Evolutionary conservation across 78 protist species (phyloP), one percentile per base, ranked within the genome.

Genomic region (Dictyostelium purpureum): DNA sequence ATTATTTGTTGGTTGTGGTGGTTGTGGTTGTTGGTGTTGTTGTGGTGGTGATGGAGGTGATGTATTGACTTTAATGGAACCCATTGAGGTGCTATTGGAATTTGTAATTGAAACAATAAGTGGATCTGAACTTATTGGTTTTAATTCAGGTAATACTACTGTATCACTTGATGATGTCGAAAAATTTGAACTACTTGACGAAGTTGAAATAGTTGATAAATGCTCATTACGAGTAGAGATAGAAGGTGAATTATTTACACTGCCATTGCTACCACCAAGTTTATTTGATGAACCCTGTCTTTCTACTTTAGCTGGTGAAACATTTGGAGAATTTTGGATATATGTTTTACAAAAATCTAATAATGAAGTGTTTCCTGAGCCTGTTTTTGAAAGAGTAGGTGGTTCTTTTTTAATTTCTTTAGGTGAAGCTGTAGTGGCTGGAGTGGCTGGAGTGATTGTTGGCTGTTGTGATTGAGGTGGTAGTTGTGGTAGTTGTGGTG

Each of bases 311-410:
- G 79, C 79, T 19, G 81, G 81, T 35, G 81, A 75, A 16, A 85
- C 92, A 73, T 74, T 70, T 37, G 92, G 92, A 4, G 51, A 54
- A n/a, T 18, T 42, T 7, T 70, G 52, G 7, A 85, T 37, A 28
- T 71, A 67, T 14, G 66, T n/a, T 43, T 73, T 85, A 85, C 92
- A 85, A 61, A 85, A 85, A 45, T 57, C 49, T 21, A 85, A 51
- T 28, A 85, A 54, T 31, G 71, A 61, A 59, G 10, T 85, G 10
- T 56, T 49, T 16, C 66, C 47, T 75, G 81, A 16, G n/a, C n/a
- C 42, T 28, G 54, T 9, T 49, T 79, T 59, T 24, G 76, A 28
- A 11, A 79, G 66, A 19, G 73, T 19, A 61, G 73, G 57, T 79
- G 76, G 76, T 42, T 45, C 26, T n/a, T n/a, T n/a, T n/a, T n/a